These are phyloP conservation scores for Endogone sp. DNA, from an alignment of 192 early-diverging fungal genomes.

Conservation along the genomic window DNA sequence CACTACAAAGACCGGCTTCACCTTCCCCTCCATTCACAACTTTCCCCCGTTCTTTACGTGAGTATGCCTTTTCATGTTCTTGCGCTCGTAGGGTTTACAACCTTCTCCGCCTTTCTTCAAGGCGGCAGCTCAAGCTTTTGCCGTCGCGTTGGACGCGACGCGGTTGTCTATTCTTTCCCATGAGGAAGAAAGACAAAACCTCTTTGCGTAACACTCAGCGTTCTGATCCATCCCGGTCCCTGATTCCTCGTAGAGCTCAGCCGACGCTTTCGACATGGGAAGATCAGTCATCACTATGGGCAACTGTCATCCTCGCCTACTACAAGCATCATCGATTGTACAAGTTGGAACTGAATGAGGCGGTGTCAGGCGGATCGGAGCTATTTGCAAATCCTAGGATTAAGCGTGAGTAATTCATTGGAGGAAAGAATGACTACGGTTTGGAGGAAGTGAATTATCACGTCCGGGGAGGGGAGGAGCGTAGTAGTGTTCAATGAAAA, in stretches of 20 bases:
- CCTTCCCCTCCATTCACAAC: conserved; percentile 78
- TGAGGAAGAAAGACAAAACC: no score
- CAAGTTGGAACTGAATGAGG: conserved; percentile 57
- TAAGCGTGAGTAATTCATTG: conserved; percentile 47
- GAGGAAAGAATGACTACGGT: no score
- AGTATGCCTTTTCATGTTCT: conserved; percentile 13
- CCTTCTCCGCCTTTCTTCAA: background rate
- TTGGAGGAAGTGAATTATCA: background rate
- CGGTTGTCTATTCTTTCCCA: no score
- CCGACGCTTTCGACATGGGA: conserved; percentile 78
- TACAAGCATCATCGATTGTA: conserved; percentile 60
- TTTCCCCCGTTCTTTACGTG: conserved; percentile 95
- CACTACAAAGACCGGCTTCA: background rate
- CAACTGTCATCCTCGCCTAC: conserved; percentile 69
- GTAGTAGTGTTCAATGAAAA: no score
- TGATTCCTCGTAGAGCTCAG: conserved; percentile 68
- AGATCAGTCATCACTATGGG: conserved; percentile 81
- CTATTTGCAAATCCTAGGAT: conserved; percentile 73
- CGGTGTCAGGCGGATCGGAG: conserved; percentile 35
- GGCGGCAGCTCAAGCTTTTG: no score
- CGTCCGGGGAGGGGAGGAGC: background rate
- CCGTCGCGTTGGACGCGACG: no score
- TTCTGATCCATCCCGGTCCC: no score
- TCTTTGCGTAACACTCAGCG: no score
- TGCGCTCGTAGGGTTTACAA: background rate